phyloP scores from a whole-genome alignment of 2,329 filamentous ascomycete genomes.

The Aspergillus caelatus region DNA sequence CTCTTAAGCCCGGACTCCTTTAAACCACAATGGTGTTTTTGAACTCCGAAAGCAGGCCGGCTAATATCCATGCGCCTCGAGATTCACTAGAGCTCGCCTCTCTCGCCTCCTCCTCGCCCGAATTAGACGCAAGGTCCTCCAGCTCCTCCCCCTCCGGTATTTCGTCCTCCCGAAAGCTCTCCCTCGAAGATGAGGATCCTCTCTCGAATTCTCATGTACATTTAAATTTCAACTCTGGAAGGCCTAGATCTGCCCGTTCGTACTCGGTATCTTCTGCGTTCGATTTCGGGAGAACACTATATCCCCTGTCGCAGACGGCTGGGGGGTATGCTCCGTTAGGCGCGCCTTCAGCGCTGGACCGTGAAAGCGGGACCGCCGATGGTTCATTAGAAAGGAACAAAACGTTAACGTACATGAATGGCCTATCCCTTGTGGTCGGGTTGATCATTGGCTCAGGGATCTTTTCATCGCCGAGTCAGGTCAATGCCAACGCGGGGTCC shows the following conservation, averaged over 20 bases:
- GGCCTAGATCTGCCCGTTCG: slow-evolving; percentile 62
- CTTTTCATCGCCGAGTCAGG: slow-evolving; percentile 90
- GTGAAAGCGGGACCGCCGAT: slow-evolving; percentile 64
- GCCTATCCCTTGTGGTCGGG: slow-evolving; percentile 85
- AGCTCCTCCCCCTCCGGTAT: slow-evolving; percentile 75
- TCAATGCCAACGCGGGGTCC: slow-evolving; percentile 88
- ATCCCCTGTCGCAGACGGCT: slow-evolving; percentile 83
- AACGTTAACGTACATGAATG: slow-evolving; percentile 91
- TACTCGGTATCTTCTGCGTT: slow-evolving; percentile 93
- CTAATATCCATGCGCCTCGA: slow-evolving; percentile 56
- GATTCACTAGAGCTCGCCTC: slow-evolving; percentile 97
- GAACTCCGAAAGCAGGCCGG: slow-evolving; percentile 31
- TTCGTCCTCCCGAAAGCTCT: slow-evolving; percentile 88
- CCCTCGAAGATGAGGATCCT: slow-evolving; percentile 84
- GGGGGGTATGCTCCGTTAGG: slow-evolving; percentile 85
- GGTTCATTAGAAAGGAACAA: slow-evolving; percentile 93
- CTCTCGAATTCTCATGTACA: slow-evolving; percentile 57
- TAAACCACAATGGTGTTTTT: slow-evolving; percentile 35
- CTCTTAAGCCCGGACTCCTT: background rate
- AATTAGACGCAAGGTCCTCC: slow-evolving; percentile 65
- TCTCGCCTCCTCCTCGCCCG: slow-evolving; percentile 79
- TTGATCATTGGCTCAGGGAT: slow-evolving; percentile 96
- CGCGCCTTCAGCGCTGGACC: slow-evolving; percentile 65
- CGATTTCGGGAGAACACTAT: slow-evolving; percentile 91
- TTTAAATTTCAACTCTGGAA: slow-evolving; percentile 52